phyloP scores from a whole-genome alignment of 208 protist species.

The Trypanosomatidae sp. region DNA sequence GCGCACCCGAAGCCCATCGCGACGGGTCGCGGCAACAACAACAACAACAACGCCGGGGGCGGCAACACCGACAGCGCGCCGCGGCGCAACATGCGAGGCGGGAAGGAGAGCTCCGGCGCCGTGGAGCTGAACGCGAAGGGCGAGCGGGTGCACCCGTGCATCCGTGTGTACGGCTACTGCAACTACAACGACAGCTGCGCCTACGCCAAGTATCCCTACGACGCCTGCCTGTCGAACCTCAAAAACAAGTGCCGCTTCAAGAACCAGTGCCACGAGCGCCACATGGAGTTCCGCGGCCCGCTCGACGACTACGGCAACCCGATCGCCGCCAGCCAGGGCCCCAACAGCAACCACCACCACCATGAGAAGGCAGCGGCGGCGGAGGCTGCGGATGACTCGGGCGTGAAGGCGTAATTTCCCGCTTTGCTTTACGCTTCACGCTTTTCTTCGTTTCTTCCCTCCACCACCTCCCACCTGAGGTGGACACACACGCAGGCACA shows the following conservation, averaged over 20 bases:
- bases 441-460: too few relatives aligned
- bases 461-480: background rate
- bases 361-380: background rate
- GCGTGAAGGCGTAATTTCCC: too few relatives aligned
- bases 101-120: slow-evolving; percentile 18
- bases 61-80: slow-evolving; percentile 4
- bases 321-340: slow-evolving; percentile 7
- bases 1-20: slow-evolving; percentile 9
- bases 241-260: slow-evolving; percentile 90
- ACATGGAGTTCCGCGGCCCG: slow-evolving; percentile 81
- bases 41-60: too few relatives aligned
- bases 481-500: background rate
- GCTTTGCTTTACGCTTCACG: too few relatives aligned
- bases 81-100: slow-evolving; percentile 19
- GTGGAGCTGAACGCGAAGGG: slow-evolving; percentile 51
- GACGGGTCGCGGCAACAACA: background rate
- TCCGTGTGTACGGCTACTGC: slow-evolving; percentile 89
- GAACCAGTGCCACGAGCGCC: slow-evolving; percentile 84
- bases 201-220: slow-evolving; percentile 88
- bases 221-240: slow-evolving; percentile 86
- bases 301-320: slow-evolving; percentile 52
- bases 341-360: too few relatives aligned
- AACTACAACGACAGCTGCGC: slow-evolving; percentile 87
- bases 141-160: slow-evolving; percentile 82
- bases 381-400: too few relatives aligned